phyloP scores from a whole-genome alignment of 139 green algal genomes.

The Chlamydomonas incerta region DNA sequence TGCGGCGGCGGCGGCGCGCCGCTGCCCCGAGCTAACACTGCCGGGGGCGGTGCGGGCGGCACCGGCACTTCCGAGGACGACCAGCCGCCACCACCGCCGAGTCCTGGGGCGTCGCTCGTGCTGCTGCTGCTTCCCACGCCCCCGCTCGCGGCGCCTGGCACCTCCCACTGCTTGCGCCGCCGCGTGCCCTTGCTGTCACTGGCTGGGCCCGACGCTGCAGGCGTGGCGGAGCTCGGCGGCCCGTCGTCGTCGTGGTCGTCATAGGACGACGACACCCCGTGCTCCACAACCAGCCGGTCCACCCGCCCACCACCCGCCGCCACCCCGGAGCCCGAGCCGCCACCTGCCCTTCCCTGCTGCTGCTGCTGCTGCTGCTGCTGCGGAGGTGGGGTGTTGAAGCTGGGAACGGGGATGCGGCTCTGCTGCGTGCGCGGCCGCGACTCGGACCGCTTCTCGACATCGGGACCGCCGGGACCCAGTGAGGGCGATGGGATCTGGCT shows the following conservation, averaged over 20 bases:
- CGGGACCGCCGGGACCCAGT: background rate
- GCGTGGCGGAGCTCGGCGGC: too few relatives aligned
- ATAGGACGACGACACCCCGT: background rate
- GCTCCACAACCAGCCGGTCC: background rate
- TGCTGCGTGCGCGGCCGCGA: conserved; percentile 4
- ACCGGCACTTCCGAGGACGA: background rate
- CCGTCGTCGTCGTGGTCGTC: background rate
- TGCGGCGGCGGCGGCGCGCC: background rate
- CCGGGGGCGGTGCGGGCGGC: too few relatives aligned
- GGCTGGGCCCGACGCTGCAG: background rate
- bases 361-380: background rate
- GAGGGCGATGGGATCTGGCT: conserved; percentile 21
- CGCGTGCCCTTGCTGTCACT: background rate
- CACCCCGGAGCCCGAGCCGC: background rate
- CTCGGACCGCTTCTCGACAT: background rate
- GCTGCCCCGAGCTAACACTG: background rate
- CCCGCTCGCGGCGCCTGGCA: background rate
- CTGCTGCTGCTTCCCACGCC: too few relatives aligned
- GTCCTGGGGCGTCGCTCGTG: too few relatives aligned
- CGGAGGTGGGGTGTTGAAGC: too few relatives aligned
- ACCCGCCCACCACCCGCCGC: background rate
- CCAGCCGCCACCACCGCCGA: background rate
- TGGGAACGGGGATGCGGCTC: conserved; percentile 12
- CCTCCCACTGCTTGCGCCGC: conserved; percentile 14
- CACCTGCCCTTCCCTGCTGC: background rate